Percentiles rank a stretch among this genome's conserved stretches.
Conservation (phyloP, 805 yeast genomes). For the Metschnikowia arizonensis region DNA sequence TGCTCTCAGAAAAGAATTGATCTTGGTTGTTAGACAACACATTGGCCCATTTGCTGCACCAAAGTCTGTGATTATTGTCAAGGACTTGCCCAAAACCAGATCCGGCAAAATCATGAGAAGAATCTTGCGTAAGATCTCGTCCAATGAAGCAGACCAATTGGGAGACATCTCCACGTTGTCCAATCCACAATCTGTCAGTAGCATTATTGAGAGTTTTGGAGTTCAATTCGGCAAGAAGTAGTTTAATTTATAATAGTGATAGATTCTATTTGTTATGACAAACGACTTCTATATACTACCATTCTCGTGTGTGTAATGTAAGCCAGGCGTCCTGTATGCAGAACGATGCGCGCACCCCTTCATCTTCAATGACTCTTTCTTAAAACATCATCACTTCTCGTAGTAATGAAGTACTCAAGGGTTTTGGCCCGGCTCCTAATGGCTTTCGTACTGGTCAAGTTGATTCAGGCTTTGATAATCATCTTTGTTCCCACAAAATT, state of each 20-base stretch:
- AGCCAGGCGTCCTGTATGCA: too few relatives aligned
- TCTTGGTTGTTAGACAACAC: constrained; percentile 69
- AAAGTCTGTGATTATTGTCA: constrained; percentile 64
- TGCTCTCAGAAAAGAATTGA: constrained; percentile 57
- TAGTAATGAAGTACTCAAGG: not conserved
- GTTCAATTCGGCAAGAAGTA: constrained; percentile 42
- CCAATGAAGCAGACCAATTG: constrained; percentile 73
- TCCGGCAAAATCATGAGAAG: constrained; percentile 87
- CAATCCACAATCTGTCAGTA: constrained; percentile 69
- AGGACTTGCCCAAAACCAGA: constrained; percentile 81
- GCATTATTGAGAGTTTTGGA: constrained; percentile 47
- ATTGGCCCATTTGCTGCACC: constrained; percentile 89
- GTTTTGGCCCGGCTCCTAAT: not conserved
- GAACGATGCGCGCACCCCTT: too few relatives aligned
- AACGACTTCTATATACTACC: too few relatives aligned
- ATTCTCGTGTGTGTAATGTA: too few relatives aligned
- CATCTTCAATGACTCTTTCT: too few relatives aligned
- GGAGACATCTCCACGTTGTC: constrained; percentile 78
- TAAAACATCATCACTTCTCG: too few relatives aligned
- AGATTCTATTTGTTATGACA: too few relatives aligned
- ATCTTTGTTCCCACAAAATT: constrained; percentile 42
- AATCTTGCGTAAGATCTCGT: constrained; percentile 70
- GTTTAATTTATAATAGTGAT: too few relatives aligned
- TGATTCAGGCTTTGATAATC: constrained; percentile 35
- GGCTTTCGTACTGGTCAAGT: constrained; percentile 31